These are phyloP conservation scores for Aegilops longissima DNA, from an alignment of 176 grass and related monocot genomes.

Conservation along the genomic window DNA sequence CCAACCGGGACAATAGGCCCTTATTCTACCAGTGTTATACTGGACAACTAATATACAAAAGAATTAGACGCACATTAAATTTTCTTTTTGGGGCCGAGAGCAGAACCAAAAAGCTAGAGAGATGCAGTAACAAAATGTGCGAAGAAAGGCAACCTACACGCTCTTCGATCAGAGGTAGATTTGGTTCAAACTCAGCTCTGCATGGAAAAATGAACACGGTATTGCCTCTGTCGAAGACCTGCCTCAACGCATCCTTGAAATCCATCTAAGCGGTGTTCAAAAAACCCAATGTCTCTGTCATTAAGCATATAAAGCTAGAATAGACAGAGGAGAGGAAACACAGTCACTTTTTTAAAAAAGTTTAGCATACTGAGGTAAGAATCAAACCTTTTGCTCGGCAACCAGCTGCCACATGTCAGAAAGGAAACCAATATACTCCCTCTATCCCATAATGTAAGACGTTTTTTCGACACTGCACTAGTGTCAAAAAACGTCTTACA, in stretches of 20 bases:
- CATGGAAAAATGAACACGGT: background rate
- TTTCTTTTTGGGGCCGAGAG: background rate
- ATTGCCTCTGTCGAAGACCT: background rate
- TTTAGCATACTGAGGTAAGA: background rate
- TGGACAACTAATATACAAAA: background rate
- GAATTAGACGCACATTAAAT: background rate
- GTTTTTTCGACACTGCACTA: too few species aligned
- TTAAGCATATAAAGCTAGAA: background rate
- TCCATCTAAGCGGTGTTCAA: background rate
- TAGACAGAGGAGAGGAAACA: background rate
- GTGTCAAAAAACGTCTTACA: too few species aligned
- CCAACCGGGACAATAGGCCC: too few species aligned
- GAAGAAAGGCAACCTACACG: background rate
- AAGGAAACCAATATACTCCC: background rate
- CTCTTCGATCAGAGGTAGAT: background rate
- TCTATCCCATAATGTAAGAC: too few species aligned
- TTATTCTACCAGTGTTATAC: background rate
- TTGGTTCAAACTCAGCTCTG: background rate
- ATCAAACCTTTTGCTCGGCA: constrained; percentile 3
- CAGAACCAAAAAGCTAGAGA: background rate
- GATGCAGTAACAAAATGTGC: background rate
- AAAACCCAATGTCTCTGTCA: background rate
- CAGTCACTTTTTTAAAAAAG: background rate
- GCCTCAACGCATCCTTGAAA: background rate
- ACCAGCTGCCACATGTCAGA: constrained; percentile 24